Percentiles rank a stretch among this genome's conserved stretches.
These are phyloP conservation scores for Suillus luteus DNA, from an alignment of 768 basidiomycete genomes.

Conservation along the genomic window DNA sequence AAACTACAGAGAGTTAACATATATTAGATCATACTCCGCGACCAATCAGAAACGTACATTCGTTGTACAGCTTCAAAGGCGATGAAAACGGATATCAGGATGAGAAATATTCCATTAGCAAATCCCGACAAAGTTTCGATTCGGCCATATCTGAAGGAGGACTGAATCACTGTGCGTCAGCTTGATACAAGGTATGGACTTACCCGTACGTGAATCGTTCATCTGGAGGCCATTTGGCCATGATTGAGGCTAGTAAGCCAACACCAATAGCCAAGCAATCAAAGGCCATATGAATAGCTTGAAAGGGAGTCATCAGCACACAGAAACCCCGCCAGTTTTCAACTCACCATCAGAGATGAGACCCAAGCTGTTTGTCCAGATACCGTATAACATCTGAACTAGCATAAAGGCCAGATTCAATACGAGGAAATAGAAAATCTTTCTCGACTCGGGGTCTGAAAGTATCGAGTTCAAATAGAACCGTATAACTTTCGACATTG, in stretches of 20 bases:
- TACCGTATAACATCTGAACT: constrained; percentile 94
- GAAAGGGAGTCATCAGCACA: constrained; percentile 6
- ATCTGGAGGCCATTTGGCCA: constrained; percentile 97
- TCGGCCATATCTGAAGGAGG: constrained; percentile 72
- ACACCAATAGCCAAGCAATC: constrained; percentile 98
- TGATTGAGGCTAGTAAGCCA: constrained; percentile 93
- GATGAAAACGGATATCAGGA: constrained; percentile 96
- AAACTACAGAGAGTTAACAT: constrained; percentile 46
- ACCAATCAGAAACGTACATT: constrained; percentile 52
- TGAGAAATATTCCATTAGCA: constrained; percentile 93
- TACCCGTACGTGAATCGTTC: constrained; percentile 95
- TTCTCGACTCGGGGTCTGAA: constrained; percentile 87
- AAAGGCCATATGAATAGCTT: constrained; percentile 99
- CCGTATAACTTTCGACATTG: constrained; percentile 54
- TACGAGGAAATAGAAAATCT: constrained; percentile 96
- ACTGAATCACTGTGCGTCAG: not conserved
- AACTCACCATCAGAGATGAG: constrained; percentile 93
- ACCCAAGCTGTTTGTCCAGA: constrained; percentile 97
- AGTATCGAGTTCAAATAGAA: constrained; percentile 89
- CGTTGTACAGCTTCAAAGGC: constrained; percentile 97
- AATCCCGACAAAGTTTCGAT: constrained; percentile 98
- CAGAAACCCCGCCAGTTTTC: not conserved
- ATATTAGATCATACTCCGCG: not conserved
- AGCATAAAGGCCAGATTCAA: constrained; percentile 96
- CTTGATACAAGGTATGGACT: constrained; percentile 24